These are phyloP conservation scores for Diversispora eburnea DNA, from an alignment of 192 early-diverging fungal species.

Conservation along the genomic window DNA sequence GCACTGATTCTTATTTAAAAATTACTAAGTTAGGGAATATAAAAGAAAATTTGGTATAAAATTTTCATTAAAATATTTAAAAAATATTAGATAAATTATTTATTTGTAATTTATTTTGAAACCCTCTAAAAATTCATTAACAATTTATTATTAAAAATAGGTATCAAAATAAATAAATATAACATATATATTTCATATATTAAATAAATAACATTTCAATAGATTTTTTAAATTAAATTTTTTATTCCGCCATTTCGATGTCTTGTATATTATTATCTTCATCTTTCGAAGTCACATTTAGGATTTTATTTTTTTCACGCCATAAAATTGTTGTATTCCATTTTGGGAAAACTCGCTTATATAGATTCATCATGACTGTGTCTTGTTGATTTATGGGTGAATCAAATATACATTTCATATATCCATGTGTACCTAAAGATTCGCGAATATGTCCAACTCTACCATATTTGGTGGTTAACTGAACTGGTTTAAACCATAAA, in stretches of 20 bases:
- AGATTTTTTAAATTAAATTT: too few relatives aligned
- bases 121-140: too few relatives aligned
- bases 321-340: slow-evolving; percentile 74
- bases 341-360: slow-evolving; percentile 95
- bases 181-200: too few relatives aligned
- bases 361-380: slow-evolving; percentile 93
- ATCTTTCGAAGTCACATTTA: neutral
- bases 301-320: neutral
- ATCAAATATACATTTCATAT: slow-evolving; percentile 94
- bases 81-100: neutral
- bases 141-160: too few relatives aligned
- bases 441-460: slow-evolving; percentile 90
- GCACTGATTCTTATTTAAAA: slow-evolving; percentile 87
- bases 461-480: slow-evolving; percentile 87
- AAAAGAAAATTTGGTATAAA: slow-evolving; percentile 49
- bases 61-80: neutral
- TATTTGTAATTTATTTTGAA: too few relatives aligned
- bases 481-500: slow-evolving; percentile 93
- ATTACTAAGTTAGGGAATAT: slow-evolving; percentile 71
- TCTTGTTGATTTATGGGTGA: slow-evolving; percentile 87
- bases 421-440: slow-evolving; percentile 94
- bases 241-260: neutral
- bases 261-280: neutral
- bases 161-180: too few relatives aligned
- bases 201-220: too few relatives aligned